Evolutionary conservation across 768 basidiomycete genomes (phyloP).

Genomic region (Asterophora parasitica): DNA sequence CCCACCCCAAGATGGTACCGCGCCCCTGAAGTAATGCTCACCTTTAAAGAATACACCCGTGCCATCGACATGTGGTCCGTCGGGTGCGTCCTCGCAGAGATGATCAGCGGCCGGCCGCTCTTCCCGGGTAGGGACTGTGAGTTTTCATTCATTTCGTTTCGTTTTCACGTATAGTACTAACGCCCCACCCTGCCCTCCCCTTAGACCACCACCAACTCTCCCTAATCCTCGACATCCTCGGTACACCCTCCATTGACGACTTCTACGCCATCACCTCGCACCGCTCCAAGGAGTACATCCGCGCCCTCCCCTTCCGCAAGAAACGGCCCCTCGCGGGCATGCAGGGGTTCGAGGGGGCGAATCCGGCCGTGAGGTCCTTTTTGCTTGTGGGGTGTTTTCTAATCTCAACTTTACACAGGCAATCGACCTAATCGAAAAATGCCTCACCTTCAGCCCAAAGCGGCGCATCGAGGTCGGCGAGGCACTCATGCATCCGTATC

Average conservation of each 20-base stretch:
- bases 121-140: conserved; percentile 94
- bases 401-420: too few relatives aligned
- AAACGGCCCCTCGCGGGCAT: conserved; percentile 54
- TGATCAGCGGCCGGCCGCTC: conserved; percentile 86
- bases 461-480: conserved; percentile 85
- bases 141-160: conserved; percentile 17
- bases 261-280: conserved; percentile 88
- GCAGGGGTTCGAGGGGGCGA: conserved; percentile 70
- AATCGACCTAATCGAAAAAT: conserved; percentile 74
- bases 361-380: conserved; percentile 56
- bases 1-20: conserved; percentile 75
- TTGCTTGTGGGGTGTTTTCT: too few relatives aligned
- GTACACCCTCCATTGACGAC: conserved; percentile 86
- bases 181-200: neutral
- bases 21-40: conserved; percentile 97
- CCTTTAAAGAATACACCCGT: conserved; percentile 91
- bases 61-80: conserved; percentile 88
- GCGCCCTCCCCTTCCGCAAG: conserved; percentile 83
- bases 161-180: too few relatives aligned
- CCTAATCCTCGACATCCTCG: conserved; percentile 91
- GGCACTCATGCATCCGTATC: conserved; percentile 85
- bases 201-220: conserved; percentile 90
- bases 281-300: conserved; percentile 78
- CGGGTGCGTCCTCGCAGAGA: conserved; percentile 85
- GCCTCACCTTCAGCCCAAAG: conserved; percentile 81